Conservation (phyloP, 805 yeast species). For the Candida orba region DNA sequence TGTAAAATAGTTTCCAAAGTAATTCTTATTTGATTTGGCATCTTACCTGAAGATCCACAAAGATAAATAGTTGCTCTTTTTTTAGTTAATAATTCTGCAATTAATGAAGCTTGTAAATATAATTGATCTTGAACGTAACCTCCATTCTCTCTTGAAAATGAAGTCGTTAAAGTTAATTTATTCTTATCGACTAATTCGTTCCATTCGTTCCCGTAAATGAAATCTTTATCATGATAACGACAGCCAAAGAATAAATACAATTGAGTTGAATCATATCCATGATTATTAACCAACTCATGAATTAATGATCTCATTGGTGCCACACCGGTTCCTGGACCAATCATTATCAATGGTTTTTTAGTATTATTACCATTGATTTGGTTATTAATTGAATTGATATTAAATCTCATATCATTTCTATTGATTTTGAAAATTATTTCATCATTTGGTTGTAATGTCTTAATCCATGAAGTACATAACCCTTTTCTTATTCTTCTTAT, state of each 20-base stretch:
- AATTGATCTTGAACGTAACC: conserved; percentile 78
- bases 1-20: conserved; percentile 61
- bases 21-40: conserved; percentile 86
- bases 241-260: conserved; percentile 69
- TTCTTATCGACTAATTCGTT: conserved; percentile 26
- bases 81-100: conserved; percentile 48
- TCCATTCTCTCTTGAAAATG: conserved; percentile 45
- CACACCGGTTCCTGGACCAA: conserved; percentile 94
- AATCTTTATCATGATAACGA: conserved; percentile 60
- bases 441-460: conserved; percentile 40
- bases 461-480: conserved; percentile 73
- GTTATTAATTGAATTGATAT: too few relatives aligned
- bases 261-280: conserved; percentile 19
- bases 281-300: conserved; percentile 27
- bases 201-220: conserved; percentile 54
- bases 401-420: conserved; percentile 36
- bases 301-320: conserved; percentile 85
- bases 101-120: conserved; percentile 38
- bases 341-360: conserved; percentile 51
- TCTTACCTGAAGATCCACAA: conserved; percentile 91
- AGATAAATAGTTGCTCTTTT: conserved; percentile 60
- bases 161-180: conserved; percentile 34
- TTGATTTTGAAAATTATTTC: conserved; percentile 45
- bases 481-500: conserved; percentile 73
- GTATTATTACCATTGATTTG: conserved; percentile 1